Percentiles rank a stretch among this genome's conserved stretches.
Conservation (phyloP, 139 green algal genomes). For the Micractinium sp. region DNA sequence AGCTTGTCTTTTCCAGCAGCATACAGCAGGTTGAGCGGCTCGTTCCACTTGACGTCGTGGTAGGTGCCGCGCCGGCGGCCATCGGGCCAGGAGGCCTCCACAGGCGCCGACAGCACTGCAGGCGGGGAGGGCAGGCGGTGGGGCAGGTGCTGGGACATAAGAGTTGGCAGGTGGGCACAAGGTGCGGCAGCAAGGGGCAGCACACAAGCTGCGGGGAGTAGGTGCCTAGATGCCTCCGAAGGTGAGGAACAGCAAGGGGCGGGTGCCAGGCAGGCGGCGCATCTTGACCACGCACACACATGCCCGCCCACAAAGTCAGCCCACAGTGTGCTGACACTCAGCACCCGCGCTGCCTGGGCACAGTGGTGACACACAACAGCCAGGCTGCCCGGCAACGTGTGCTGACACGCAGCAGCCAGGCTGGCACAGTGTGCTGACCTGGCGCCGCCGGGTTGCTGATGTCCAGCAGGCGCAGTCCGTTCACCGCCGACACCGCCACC, state of each 20-base stretch:
- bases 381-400: no score
- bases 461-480: constrained; percentile 15
- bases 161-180: background rate
- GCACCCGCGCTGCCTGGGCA: no score
- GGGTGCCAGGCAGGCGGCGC: no score
- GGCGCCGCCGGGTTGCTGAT: constrained; percentile 1
- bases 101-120: constrained; percentile 9
- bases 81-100: constrained; percentile 5
- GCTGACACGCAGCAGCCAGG: no score
- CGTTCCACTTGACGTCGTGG: constrained; percentile 36
- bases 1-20: constrained; percentile 30
- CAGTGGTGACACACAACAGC: no score
- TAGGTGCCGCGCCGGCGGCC: background rate
- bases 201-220: background rate
- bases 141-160: no score
- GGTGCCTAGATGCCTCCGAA: background rate
- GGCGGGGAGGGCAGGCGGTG: background rate
- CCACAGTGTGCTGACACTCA: no score
- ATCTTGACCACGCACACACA: no score
- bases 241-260: no score
- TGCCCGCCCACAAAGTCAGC: no score
- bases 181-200: background rate
- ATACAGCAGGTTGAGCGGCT: background rate
- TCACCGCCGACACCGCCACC: constrained; percentile 10
- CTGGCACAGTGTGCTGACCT: background rate